Evolutionary conservation across 2,329 filamentous ascomycete genomes (phyloP), one percentile per base, ranked within the genome.

Genomic region (Talaromyces albobiverticillius): DNA sequence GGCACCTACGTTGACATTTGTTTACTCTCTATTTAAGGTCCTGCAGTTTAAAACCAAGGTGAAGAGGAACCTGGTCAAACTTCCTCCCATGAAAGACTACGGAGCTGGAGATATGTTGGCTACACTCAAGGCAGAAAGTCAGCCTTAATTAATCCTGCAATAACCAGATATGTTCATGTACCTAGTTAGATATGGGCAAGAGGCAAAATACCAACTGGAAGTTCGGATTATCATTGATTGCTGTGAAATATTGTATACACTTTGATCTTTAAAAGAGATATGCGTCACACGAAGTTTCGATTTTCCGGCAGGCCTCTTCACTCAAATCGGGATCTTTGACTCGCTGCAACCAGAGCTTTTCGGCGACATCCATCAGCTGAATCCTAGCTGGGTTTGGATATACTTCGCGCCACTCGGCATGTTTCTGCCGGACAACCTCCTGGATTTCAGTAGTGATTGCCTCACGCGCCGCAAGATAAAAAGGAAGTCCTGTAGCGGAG

Each of bases 1-100:
- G 3, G 63, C 64, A 58, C 67, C 65, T 2, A 64, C 58, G 3
- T 45, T 68, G 11, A 59, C 53, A 10, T 60, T 58, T 14, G 36
- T 69, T n/a, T 70, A 69, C 55, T 58, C 56, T 2, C 51, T 68
- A 4, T 57, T 65, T 51, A 64, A 62, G 46, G 62, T 60, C 9
- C 51, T 67, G 11, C 67, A 69, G 51, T 61, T 63, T 57, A 51
- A 59, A 20, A 63, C 59, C 3, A 68, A 62, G 54, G 63, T 22
- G 16, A 5, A 40, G 36, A 20, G 18, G 20, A 40, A 40, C 18
- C 11, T 40, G 7, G 36, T 40, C 18, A 40, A n/a, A 22, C 36
- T 40, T 22, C 36, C 36, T 18, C 36, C 36, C 3, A 40, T 40
- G 36, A 40, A 40, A 20, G 36, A 40, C 18, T 40, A 40, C 10